Conservation (phyloP, 371 early-diverging fungal genomes). For the Rhizomucor pusillus region DNA sequence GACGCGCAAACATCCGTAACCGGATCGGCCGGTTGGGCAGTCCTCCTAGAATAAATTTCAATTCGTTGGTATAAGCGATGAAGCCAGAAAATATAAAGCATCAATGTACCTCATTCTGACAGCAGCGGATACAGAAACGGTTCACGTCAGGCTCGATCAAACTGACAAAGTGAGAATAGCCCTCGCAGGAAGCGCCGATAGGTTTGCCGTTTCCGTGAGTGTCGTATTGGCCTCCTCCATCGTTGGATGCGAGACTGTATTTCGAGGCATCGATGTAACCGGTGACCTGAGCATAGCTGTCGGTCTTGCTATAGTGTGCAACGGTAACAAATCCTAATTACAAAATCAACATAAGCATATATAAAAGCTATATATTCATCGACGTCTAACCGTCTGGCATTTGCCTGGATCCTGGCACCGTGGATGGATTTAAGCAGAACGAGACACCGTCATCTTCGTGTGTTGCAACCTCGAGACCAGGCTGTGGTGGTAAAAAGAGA, state of each 20-base stretch:
- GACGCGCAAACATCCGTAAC: conserved; percentile 37
- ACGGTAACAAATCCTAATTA: conserved; percentile 43
- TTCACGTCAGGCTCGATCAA: conserved; percentile 43
- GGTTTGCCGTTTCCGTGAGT: conserved; percentile 24
- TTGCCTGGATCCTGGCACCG: conserved; percentile 40
- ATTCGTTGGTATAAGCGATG: too few relatives aligned
- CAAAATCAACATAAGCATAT: conserved; percentile 4
- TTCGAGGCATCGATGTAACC: conserved; percentile 52
- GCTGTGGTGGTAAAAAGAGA: conserved; percentile 58
- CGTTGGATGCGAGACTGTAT: conserved; percentile 39
- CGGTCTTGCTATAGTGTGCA: conserved; percentile 40
- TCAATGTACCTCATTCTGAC: conserved; percentile 13
- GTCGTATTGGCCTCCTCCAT: conserved; percentile 54
- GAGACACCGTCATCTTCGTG: conserved; percentile 54
- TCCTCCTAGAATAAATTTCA: too few relatives aligned
- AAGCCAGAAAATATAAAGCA: not conserved
- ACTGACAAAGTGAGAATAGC: conserved; percentile 41
- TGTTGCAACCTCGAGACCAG: conserved; percentile 51
- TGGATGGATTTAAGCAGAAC: conserved; percentile 44
- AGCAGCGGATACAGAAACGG: conserved; percentile 49
- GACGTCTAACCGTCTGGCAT: conserved; percentile 42
- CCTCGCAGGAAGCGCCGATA: conserved; percentile 26
- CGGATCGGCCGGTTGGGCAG: conserved; percentile 37
- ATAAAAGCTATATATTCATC: not conserved
- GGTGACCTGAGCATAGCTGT: conserved; percentile 50